Conservation (phyloP, 78 protist species). For the Planoprotostelium fungivorum region DNA sequence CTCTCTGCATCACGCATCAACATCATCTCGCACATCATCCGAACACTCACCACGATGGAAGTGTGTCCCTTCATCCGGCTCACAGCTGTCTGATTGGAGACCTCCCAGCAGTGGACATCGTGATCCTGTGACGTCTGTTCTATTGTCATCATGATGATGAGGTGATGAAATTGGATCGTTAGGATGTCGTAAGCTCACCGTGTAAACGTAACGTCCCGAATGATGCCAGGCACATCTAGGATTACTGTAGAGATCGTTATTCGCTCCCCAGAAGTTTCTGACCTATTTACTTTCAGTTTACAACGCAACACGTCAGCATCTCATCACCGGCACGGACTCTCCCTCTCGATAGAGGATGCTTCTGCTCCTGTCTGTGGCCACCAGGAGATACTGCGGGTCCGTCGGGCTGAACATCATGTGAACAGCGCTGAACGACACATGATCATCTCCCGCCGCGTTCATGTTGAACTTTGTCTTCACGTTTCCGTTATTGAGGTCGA, state of each 20-base stretch:
- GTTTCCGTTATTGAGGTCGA: not conserved
- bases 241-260: slow-evolving; percentile 21
- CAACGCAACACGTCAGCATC: not conserved
- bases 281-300: slow-evolving; percentile 18
- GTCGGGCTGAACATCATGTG: slow-evolving; percentile 33
- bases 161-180: not conserved
- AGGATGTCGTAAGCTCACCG: slow-evolving; percentile 4
- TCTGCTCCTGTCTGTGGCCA: slow-evolving; percentile 44
- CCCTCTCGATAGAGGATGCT: slow-evolving; percentile 16
- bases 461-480: slow-evolving; percentile 28
- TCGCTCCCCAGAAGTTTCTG: slow-evolving; percentile 57
- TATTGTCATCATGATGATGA: too few relatives aligned
- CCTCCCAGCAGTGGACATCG: slow-evolving; percentile 40
- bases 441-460: slow-evolving; percentile 59
- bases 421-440: slow-evolving; percentile 45
- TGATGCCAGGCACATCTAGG: slow-evolving; percentile 22
- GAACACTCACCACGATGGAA: slow-evolving; percentile 1
- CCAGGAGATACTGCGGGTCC: slow-evolving; percentile 24
- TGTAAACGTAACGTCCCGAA: slow-evolving; percentile 32
- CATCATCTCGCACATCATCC: not conserved
- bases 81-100: slow-evolving; percentile 33
- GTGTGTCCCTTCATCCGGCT: slow-evolving; percentile 23
- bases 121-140: slow-evolving; percentile 50
- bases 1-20: not conserved
- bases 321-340: not conserved